Evolutionary conservation across 495 filamentous ascomycete species (phyloP).

Genomic region (Tricharina praecox): DNA sequence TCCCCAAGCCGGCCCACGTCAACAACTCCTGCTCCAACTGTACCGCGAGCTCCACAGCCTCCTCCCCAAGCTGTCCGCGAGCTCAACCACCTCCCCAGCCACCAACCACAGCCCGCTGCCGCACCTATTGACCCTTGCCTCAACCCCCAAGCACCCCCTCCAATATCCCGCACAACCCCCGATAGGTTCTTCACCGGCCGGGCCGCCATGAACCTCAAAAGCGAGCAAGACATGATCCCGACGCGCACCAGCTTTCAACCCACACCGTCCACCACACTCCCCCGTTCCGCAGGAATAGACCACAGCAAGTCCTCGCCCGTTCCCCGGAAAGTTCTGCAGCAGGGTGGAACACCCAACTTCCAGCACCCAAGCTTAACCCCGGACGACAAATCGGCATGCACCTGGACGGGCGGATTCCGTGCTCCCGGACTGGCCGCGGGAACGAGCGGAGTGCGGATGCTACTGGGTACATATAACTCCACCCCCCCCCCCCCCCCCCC

Average conservation of each 20-base stretch:
- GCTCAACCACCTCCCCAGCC: not conserved
- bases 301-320: conserved; percentile 25
- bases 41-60: not conserved
- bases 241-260: conserved; percentile 20
- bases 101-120: too few species aligned
- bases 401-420: conserved; percentile 15
- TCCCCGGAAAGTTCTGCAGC: conserved; percentile 14
- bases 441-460: conserved; percentile 14
- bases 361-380: conserved; percentile 18
- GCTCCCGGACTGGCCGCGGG: conserved; percentile 20
- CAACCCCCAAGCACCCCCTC: not conserved
- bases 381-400: conserved; percentile 25
- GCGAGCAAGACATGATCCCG: conserved; percentile 16
- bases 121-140: too few species aligned
- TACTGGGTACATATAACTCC: too few species aligned
- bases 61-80: not conserved
- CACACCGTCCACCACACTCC: conserved; percentile 22
- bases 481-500: too few species aligned
- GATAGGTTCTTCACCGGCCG: conserved; percentile 23
- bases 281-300: conserved; percentile 24
- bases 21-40: not conserved
- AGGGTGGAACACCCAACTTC: conserved; percentile 17
- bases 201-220: conserved; percentile 16
- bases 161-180: conserved; percentile 7
- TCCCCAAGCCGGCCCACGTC: not conserved